These are phyloP conservation scores for Suhomyces tanzawaensis DNA, from an alignment of 805 yeast genomes.

Conservation along the genomic window DNA sequence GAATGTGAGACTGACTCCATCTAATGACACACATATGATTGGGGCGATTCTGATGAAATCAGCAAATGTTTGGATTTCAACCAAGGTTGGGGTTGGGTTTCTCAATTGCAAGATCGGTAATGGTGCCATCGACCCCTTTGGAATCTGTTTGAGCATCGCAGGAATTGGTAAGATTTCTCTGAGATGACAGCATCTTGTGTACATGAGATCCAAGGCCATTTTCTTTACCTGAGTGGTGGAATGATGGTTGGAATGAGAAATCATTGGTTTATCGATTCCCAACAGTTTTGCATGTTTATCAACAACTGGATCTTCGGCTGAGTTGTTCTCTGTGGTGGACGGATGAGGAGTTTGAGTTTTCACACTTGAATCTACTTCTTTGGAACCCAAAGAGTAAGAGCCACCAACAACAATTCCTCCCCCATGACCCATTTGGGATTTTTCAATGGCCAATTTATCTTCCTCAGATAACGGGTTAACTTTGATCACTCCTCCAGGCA, in stretches of 20 bases:
- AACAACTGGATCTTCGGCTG: slow-evolving; percentile 20
- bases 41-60: slow-evolving; percentile 89
- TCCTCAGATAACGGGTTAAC: slow-evolving; percentile 55
- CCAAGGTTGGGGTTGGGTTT: slow-evolving; percentile 86
- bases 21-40: slow-evolving; percentile 68
- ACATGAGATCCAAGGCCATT: slow-evolving; percentile 66
- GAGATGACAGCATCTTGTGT: slow-evolving; percentile 90
- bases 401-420: slow-evolving; percentile 81
- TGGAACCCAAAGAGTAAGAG: slow-evolving; percentile 55
- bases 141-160: slow-evolving; percentile 79
- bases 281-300: slow-evolving; percentile 24
- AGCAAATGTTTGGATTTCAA: slow-evolving; percentile 83
- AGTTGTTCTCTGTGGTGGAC: slow-evolving; percentile 5
- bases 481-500: slow-evolving; percentile 51
- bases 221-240: slow-evolving; percentile 38
- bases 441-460: slow-evolving; percentile 45
- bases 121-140: slow-evolving; percentile 74
- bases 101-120: slow-evolving; percentile 66
- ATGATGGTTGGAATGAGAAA: slow-evolving; percentile 12
- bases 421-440: slow-evolving; percentile 42
- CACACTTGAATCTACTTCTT: slow-evolving; percentile 6
- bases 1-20: slow-evolving; percentile 69
- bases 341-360: not conserved
- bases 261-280: slow-evolving; percentile 35
- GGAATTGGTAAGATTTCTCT: slow-evolving; percentile 91